phyloP scores from a whole-genome alignment of 805 yeast species.

The Wilhelminamyces savonicus region DNA sequence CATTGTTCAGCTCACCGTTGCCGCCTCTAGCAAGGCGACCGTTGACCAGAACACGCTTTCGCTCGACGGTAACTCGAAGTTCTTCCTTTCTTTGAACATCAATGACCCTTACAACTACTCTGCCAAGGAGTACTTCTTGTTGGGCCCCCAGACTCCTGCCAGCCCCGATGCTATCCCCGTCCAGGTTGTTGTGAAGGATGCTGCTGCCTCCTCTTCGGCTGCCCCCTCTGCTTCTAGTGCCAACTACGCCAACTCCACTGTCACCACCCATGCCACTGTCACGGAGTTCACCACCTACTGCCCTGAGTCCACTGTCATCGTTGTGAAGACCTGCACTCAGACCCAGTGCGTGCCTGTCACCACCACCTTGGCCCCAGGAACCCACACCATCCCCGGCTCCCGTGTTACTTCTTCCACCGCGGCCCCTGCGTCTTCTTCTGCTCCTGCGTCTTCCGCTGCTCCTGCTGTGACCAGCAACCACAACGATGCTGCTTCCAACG shows the following conservation, averaged over 20 bases:
- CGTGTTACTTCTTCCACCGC: conserved; percentile 21
- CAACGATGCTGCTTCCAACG: conserved; percentile 3
- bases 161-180: too few relatives aligned
- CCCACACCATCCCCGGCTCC: conserved; percentile 27
- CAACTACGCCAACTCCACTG: neutral
- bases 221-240: neutral
- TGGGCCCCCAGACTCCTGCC: too few relatives aligned
- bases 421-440: conserved; percentile 1
- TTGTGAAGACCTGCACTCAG: conserved; percentile 24
- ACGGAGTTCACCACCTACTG: conserved; percentile 17
- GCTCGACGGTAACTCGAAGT: too few relatives aligned
- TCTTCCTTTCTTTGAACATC: too few relatives aligned
- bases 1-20: conserved; percentile 7
- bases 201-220: neutral
- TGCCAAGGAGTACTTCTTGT: too few relatives aligned
- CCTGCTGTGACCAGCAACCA: conserved; percentile 1
- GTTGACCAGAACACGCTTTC: too few relatives aligned
- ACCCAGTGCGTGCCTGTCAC: conserved; percentile 19
- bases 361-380: conserved; percentile 26
- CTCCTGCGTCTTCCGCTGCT: neutral
- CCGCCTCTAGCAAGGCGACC: too few relatives aligned
- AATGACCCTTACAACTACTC: too few relatives aligned
- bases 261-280: conserved; percentile 22
- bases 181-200: too few relatives aligned
- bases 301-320: conserved; percentile 18